phyloP scores from a whole-genome alignment of 2,329 filamentous ascomycete species.

The Epichloe coenophiala region DNA sequence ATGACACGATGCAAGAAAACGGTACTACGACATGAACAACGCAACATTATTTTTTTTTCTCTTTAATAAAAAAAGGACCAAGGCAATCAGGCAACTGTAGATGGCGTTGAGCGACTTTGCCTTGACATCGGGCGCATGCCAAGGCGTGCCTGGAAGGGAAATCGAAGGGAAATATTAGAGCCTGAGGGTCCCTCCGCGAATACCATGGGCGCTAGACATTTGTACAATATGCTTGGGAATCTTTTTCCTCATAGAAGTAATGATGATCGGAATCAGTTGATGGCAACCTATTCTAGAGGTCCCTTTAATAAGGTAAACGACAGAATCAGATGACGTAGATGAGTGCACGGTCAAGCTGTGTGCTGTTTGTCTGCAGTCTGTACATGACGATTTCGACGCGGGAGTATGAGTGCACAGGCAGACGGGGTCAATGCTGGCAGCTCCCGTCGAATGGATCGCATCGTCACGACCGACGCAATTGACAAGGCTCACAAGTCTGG shows the following conservation, averaged over 20 bases:
- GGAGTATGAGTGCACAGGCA: neutral
- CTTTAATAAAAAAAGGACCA: neutral
- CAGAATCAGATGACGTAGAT: neutral
- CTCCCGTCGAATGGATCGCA: too few relatives aligned
- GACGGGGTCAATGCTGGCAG: too few relatives aligned
- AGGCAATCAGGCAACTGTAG: neutral
- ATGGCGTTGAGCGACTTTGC: neutral
- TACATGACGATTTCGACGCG: neutral
- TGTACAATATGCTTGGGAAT: conserved; percentile 13
- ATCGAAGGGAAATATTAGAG: conserved; percentile 3
- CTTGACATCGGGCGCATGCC: neutral
- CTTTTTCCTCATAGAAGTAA: conserved; percentile 6
- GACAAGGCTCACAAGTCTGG: too few relatives aligned
- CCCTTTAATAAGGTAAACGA: too few relatives aligned
- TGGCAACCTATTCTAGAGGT: neutral
- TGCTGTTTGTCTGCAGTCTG: too few relatives aligned
- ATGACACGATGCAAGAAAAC: neutral
- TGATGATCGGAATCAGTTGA: conserved; percentile 4
- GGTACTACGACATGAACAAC: neutral
- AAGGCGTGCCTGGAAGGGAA: neutral
- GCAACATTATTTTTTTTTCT: conserved; percentile 1
- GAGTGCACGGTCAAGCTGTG: too few relatives aligned
- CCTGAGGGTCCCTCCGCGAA: conserved; percentile 9
- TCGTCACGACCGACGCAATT: too few relatives aligned
- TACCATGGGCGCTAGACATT: conserved; percentile 10